phyloP scores from a whole-genome alignment of 768 basidiomycete species.

The Russula lepida region DNA sequence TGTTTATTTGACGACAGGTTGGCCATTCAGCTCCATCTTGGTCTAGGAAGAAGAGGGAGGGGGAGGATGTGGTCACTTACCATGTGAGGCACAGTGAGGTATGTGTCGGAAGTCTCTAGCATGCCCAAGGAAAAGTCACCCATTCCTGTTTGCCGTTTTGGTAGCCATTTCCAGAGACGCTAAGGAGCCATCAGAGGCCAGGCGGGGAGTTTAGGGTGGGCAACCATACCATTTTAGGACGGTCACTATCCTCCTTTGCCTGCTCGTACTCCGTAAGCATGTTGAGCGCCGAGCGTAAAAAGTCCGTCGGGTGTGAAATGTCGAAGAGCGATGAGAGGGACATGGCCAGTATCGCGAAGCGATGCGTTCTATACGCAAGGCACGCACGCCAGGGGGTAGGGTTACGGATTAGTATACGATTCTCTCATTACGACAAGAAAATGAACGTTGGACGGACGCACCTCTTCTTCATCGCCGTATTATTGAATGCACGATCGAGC shows the following conservation, averaged over 20 bases:
- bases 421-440: neutral
- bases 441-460: conserved; percentile 28
- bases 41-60: neutral
- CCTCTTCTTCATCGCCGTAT: conserved; percentile 72
- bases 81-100: conserved; percentile 65
- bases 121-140: conserved; percentile 56
- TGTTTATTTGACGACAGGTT: neutral
- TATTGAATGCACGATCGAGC: conserved; percentile 67
- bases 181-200: conserved; percentile 20
- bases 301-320: conserved; percentile 70
- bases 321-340: conserved; percentile 78
- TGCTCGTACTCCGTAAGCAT: conserved; percentile 73
- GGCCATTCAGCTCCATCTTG: neutral
- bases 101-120: conserved; percentile 58
- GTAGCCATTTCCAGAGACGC: conserved; percentile 48
- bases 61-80: conserved; percentile 43
- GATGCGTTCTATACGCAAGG: conserved; percentile 55
- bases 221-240: conserved; percentile 58
- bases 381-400: neutral
- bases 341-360: conserved; percentile 81
- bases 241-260: conserved; percentile 63
- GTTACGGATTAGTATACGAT: neutral
- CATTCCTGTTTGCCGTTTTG: conserved; percentile 47
- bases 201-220: conserved; percentile 2
- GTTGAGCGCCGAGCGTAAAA: conserved; percentile 64